phyloP scores from a whole-genome alignment of 1,139 yeast species.

The Pneumocystis wakefieldiae region DNA sequence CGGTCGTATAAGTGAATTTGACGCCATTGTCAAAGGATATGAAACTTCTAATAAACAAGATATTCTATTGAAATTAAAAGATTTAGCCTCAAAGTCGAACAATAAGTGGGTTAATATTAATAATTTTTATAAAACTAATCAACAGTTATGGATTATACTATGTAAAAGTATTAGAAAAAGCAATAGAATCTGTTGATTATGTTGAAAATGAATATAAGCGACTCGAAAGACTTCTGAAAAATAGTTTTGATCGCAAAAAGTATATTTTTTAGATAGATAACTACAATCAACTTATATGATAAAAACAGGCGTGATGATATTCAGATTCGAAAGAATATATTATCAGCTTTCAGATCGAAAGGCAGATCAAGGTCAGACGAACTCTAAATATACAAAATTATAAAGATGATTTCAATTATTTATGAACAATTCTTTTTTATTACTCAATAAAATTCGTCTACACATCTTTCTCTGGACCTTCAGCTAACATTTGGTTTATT shows the following conservation, averaged over 20 bases:
- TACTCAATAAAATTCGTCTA: background rate
- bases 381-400: background rate
- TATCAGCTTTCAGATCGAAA: conserved; percentile 16
- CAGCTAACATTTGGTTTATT: background rate
- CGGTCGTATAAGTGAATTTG: conserved; percentile 39
- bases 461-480: background rate
- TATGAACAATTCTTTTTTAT: background rate
- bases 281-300: background rate
- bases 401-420: background rate
- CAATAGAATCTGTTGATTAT: conserved; percentile 36
- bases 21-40: conserved; percentile 17
- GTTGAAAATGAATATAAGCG: conserved; percentile 39
- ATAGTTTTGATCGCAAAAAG: conserved; percentile 22
- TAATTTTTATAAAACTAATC: conserved; percentile 17
- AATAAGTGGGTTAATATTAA: background rate
- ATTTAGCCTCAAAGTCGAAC: conserved; percentile 17
- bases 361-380: conserved; percentile 23
- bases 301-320: conserved; percentile 22
- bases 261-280: background rate
- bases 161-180: conserved; percentile 35
- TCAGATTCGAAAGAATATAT: conserved; percentile 22
- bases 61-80: conserved; percentile 20
- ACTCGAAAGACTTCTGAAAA: conserved; percentile 33
- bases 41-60: conserved; percentile 15
- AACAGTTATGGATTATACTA: conserved; percentile 30